Conservation (phyloP, 2,329 filamentous ascomycete genomes). For the Pseudogymnoascus sp. region DNA sequence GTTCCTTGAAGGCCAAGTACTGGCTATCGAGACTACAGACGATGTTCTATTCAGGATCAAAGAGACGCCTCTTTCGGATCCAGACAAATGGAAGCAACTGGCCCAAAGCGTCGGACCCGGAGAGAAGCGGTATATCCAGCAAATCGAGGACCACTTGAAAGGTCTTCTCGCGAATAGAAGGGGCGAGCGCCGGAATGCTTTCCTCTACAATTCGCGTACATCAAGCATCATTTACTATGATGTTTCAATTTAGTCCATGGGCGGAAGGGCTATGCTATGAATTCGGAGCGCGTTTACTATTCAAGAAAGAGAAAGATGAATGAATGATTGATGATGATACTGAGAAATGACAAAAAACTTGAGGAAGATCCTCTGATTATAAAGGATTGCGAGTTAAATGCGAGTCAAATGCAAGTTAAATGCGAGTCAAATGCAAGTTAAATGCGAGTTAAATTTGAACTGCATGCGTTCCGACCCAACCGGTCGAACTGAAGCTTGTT, state of each 20-base stretch:
- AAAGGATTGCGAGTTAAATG: neutral
- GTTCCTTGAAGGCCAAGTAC: constrained; percentile 70
- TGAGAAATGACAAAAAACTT: neutral
- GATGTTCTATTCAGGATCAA: constrained; percentile 70
- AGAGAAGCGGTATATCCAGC: constrained; percentile 74
- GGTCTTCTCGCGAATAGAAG: constrained; percentile 53
- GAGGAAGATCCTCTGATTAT: neutral
- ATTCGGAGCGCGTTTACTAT: neutral
- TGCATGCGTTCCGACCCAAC: neutral
- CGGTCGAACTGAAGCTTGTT: neutral
- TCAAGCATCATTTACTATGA: constrained; percentile 82
- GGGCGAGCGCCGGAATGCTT: constrained; percentile 61
- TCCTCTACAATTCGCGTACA: constrained; percentile 87
- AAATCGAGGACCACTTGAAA: constrained; percentile 69
- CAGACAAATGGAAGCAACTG: constrained; percentile 74
- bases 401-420: neutral
- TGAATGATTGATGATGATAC: neutral
- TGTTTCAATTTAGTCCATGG: constrained; percentile 38
- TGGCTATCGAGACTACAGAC: constrained; percentile 82
- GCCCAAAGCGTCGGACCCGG: constrained; percentile 70
- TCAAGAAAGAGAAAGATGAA: neutral
- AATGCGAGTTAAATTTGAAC: neutral
- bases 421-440: neutral
- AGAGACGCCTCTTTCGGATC: constrained; percentile 66
- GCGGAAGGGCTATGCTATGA: neutral